These are phyloP conservation scores for Agarophyton chilense DNA, from an alignment of 23 red algal species.

Conservation along the genomic window DNA sequence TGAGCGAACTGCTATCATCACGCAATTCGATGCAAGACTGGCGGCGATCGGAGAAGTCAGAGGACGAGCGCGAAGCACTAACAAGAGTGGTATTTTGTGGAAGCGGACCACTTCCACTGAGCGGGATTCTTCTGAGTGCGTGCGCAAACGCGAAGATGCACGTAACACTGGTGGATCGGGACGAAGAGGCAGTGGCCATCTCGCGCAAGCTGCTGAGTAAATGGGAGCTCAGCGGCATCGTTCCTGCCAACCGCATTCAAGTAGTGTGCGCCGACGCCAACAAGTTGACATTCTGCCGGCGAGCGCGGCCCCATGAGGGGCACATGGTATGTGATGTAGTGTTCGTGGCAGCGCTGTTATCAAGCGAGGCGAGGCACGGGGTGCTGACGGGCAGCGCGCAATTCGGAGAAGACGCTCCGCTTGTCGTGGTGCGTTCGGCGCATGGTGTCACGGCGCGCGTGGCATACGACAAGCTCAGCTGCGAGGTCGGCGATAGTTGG, in stretches of 20 bases:
- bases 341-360: conserved; percentile 60
- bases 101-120: conserved; percentile 62
- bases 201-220: conserved; percentile 22
- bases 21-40: too few species aligned
- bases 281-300: background rate
- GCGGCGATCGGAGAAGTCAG: background rate
- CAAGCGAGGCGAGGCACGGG: background rate
- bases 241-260: background rate
- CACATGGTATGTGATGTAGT: conserved; percentile 39
- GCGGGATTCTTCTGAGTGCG: conserved; percentile 40
- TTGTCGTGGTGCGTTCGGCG: conserved; percentile 55
- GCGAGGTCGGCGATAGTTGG: background rate
- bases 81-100: conserved; percentile 67
- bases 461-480: conserved; percentile 14
- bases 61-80: background rate
- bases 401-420: conserved; percentile 11
- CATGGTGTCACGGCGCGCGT: conserved; percentile 69
- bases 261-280: conserved; percentile 29
- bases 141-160: background rate
- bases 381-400: background rate
- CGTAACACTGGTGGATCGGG: conserved; percentile 64
- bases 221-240: conserved; percentile 7
- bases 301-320: background rate
- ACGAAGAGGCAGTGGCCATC: conserved; percentile 37
- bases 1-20: background rate